Base-by-base conservation (phyloP, 176 grass and related monocot species). In the Triticum timopheevii region DNA sequence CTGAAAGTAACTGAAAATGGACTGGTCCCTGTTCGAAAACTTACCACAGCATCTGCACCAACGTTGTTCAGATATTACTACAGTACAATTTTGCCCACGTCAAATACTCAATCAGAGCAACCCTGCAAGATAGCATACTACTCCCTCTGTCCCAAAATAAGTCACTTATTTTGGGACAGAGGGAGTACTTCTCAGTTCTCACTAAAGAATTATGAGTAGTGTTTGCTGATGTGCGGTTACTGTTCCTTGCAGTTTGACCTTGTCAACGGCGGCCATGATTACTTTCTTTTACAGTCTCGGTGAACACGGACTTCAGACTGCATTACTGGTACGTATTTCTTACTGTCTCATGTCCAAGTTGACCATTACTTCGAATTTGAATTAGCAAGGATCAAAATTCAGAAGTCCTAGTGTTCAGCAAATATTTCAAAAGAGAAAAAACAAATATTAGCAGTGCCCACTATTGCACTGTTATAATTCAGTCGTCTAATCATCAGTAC, bases 211-310 rank as follows among this genome's bases (percentile, higher is more conserved):
- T 77, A 12, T 12, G 8, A 62, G 17, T 38, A 24, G 10, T 23
- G 47, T 58, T 10, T 59, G 0, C 47, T 87, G 7, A 84, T 80
- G 20, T 67, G 22, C 3, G 6, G 28, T 85, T 81, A 44, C 39
- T 81, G 6, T 24, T 70, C 2, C 13, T 0, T 87, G 85, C 78
- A 96, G 97, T 77, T 61, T 76, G 63, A 86, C 84, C 34, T 61
- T 98, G 67, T 93, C 97, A 36, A 83, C 88, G 64, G 88, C 92
- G 28, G 94, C 97, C 50, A 73, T 76, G 44, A 33, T 98, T 33
- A 91, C 76, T 59, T 94, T 98, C 83, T 98, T 98, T 74, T 80
- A 85, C 86, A 89, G 94, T 82, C 89, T 98, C 22, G 94, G 92
- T 70, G 97, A 98, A 77, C 86, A 89, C 76, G 97, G 97, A 8